Evolutionary conservation across 352 stramenopile species (phyloP).

Genomic region (Globisporangium camurandrum): DNA sequence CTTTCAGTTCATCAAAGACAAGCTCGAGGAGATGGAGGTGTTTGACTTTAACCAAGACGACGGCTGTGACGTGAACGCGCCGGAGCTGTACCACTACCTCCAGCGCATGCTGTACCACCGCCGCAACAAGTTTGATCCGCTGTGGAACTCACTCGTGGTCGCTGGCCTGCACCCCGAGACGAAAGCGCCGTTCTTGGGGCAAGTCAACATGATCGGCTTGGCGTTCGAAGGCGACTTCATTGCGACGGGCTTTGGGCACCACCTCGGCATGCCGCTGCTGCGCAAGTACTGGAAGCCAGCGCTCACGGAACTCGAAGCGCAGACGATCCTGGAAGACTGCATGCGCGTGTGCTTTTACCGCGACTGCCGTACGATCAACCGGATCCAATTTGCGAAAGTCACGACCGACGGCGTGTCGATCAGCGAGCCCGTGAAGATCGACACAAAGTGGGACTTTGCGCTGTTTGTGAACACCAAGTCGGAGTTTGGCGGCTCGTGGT

Average conservation of each 20-base stretch:
- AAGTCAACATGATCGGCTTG: slow-evolving; percentile 96
- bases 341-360: slow-evolving; percentile 98
- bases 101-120: slow-evolving; percentile 97
- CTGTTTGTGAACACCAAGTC: slow-evolving; percentile 86
- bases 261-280: slow-evolving; percentile 96
- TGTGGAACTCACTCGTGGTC: slow-evolving; percentile 98
- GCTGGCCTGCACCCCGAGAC: slow-evolving; percentile 90
- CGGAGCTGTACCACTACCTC: slow-evolving; percentile 96
- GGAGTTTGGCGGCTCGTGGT: slow-evolving; percentile 86
- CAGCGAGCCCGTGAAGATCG: slow-evolving; percentile 92
- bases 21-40: slow-evolving; percentile 91
- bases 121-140: slow-evolving; percentile 98
- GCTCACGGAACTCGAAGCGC: slow-evolving; percentile 91
- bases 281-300: slow-evolving; percentile 92
- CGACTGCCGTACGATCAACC: slow-evolving; percentile 97
- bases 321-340: slow-evolving; percentile 94
- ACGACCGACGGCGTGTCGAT: slow-evolving; percentile 84
- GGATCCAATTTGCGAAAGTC: slow-evolving; percentile 96
- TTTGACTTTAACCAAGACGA: slow-evolving; percentile 95
- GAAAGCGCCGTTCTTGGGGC: slow-evolving; percentile 91
- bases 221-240: slow-evolving; percentile 96
- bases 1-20: slow-evolving; percentile 94
- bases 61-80: slow-evolving; percentile 89
- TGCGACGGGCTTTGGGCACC: slow-evolving; percentile 96
- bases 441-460: slow-evolving; percentile 92